Evolutionary conservation across 768 basidiomycete genomes (phyloP).

Genomic region (Lenzites betulinus): DNA sequence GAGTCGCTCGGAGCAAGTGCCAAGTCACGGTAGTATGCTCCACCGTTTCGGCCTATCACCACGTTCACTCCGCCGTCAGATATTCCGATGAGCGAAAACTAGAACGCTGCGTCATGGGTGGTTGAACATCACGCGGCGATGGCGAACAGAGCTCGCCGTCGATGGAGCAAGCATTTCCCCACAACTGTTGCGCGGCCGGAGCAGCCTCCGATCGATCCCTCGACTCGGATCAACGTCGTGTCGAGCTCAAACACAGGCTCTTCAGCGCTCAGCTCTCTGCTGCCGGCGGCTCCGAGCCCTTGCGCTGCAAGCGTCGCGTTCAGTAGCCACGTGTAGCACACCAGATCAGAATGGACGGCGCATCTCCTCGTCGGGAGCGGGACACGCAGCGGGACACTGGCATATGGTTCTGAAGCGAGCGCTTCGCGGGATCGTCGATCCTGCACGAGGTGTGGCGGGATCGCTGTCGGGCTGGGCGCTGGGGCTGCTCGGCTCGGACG

Average conservation of each 20-base stretch:
- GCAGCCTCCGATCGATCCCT: not conserved
- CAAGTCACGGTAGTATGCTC: not conserved
- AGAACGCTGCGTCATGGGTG: not conserved
- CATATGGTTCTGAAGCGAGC: not conserved
- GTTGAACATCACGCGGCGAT: not conserved
- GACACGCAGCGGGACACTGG: not conserved
- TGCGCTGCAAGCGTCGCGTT: not conserved
- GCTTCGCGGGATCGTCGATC: conserved; percentile 12
- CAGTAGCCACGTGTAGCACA: conserved; percentile 6
- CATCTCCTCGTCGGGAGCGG: conserved; percentile 2
- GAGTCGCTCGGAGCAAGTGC: too few relatives aligned
- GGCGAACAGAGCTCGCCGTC: too few relatives aligned
- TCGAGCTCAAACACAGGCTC: not conserved
- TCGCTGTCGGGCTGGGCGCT: not conserved
- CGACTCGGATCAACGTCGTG: not conserved
- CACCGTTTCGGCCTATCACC: too few relatives aligned
- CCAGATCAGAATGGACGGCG: not conserved
- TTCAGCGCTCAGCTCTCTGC: not conserved
- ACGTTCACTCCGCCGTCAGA: too few relatives aligned
- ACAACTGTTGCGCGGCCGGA: too few relatives aligned
- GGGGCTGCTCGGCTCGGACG: conserved; percentile 1
- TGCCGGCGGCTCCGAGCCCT: not conserved
- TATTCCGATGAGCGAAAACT: not conserved
- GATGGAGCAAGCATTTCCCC: too few relatives aligned
- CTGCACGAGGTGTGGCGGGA: conserved; percentile 4